Evolutionary conservation across 148 eudicot species (phyloP).

Genomic region (Bassia scoparia): DNA sequence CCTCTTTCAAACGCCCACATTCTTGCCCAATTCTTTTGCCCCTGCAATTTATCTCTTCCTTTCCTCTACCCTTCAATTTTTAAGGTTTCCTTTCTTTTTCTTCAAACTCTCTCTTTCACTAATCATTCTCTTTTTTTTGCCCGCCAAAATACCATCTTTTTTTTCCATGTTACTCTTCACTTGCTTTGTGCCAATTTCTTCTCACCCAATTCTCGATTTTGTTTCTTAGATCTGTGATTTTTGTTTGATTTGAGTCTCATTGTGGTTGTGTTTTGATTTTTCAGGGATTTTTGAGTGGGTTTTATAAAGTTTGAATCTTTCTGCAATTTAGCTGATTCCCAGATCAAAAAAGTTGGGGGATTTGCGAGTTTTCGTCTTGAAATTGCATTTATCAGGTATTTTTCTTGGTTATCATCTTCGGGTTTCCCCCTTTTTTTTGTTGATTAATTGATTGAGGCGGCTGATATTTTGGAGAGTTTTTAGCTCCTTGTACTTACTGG

Average conservation of each 20-base stretch:
- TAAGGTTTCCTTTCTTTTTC: neutral
- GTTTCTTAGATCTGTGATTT: conserved; percentile 7
- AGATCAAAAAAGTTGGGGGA: conserved; percentile 17
- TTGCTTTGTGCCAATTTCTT: neutral
- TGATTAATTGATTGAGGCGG: neutral
- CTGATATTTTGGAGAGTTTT: neutral
- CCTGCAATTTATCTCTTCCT: conserved; percentile 32
- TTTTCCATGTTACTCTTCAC: neutral
- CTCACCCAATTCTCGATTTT: neutral
- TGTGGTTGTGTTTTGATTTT: conserved; percentile 20
- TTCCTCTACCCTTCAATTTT: conserved; percentile 21
- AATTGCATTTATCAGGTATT: conserved; percentile 1
- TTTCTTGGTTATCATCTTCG: conserved; percentile 1
- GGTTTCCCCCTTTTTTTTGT: neutral
- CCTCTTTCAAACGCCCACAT: conserved; percentile 15
- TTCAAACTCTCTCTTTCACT: conserved; percentile 6
- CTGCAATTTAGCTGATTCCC: neutral
- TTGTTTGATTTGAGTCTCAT: conserved; percentile 15
- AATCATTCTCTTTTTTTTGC: conserved; percentile 1
- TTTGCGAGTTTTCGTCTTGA: conserved; percentile 15
- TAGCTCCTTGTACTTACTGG: neutral
- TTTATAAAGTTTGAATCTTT: conserved; percentile 14
- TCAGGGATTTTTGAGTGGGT: conserved; percentile 27
- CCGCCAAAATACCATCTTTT: conserved; percentile 23
- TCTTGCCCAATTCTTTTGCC: conserved; percentile 24